These are phyloP conservation scores for Tricholoma saponaceum DNA, from an alignment of 768 basidiomycete genomes.

Conservation along the genomic window DNA sequence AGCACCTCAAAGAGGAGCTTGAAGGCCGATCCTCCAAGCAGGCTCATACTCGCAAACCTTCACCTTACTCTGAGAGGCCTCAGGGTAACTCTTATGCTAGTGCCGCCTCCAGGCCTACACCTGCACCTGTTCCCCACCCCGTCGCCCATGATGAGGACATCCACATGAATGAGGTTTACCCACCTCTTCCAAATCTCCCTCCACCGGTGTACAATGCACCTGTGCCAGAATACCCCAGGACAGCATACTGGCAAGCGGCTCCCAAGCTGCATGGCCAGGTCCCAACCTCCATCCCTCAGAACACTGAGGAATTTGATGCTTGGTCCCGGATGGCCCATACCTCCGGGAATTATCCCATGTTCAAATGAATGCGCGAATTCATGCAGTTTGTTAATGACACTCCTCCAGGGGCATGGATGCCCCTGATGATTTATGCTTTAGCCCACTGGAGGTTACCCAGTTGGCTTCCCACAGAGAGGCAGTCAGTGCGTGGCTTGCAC, in stretches of 20 bases:
- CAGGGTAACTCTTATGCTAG: not conserved
- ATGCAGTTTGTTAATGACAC: not conserved
- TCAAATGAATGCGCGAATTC: not conserved
- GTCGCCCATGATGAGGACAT: not conserved
- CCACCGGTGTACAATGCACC: not conserved
- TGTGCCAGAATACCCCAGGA: not conserved
- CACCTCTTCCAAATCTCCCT: not conserved
- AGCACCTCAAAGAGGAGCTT: not conserved
- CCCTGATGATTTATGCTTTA: not conserved
- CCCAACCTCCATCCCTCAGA: not conserved
- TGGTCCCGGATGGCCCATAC: not conserved
- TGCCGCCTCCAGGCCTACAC: not conserved
- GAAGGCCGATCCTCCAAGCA: not conserved
- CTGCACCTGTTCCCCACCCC: not conserved
- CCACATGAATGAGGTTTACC: not conserved
- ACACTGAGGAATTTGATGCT: not conserved
- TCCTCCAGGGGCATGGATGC: not conserved
- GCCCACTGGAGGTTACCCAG: not conserved
- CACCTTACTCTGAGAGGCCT: not conserved
- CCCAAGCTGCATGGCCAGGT: not conserved
- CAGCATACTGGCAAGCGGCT: not conserved
- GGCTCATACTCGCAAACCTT: not conserved
- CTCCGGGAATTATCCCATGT: not conserved
- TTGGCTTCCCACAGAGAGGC: not conserved
- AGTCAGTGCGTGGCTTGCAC: not conserved